These are phyloP conservation scores for Warburgia ugandensis DNA, from an alignment of 164 flowering plant genomes.

Conservation along the genomic window DNA sequence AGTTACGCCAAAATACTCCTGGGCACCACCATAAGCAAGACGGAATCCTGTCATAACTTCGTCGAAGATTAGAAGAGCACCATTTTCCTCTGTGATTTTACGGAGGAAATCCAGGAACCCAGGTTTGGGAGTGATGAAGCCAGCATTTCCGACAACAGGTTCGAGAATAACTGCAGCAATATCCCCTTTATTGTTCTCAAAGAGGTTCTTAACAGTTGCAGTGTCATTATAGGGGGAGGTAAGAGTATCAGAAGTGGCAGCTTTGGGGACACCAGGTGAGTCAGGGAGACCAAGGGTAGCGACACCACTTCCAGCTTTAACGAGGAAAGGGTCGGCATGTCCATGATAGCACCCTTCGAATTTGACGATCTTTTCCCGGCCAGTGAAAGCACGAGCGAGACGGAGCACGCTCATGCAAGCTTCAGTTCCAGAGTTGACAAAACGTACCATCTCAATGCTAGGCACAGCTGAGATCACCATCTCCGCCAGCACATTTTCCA, in stretches of 20 bases:
- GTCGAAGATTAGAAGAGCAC: slow-evolving; percentile 74
- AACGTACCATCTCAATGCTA: slow-evolving; percentile 92
- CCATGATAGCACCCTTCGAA: slow-evolving; percentile 99
- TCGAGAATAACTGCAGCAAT: slow-evolving; percentile 84
- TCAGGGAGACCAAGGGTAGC: slow-evolving; percentile 96
- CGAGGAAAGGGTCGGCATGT: slow-evolving; percentile 94
- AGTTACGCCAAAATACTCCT: slow-evolving; percentile 77
- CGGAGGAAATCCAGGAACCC: slow-evolving; percentile 57
- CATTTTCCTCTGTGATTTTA: slow-evolving; percentile 59
- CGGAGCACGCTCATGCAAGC: slow-evolving; percentile 96
- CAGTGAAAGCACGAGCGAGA: slow-evolving; percentile 81
- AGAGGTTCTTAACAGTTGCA: slow-evolving; percentile 50
- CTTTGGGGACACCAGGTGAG: slow-evolving; percentile 91
- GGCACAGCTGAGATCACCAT: slow-evolving; percentile 93
- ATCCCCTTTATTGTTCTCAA: slow-evolving; percentile 59
- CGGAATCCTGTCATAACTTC: slow-evolving; percentile 99
- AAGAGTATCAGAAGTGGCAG: slow-evolving; percentile 66
- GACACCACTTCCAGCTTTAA: slow-evolving; percentile 96
- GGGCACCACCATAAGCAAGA: slow-evolving; percentile 88
- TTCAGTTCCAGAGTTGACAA: slow-evolving; percentile 97
- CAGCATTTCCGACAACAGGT: slow-evolving; percentile 93
- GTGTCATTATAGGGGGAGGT: slow-evolving; percentile 77
- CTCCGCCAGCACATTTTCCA: slow-evolving; percentile 79
- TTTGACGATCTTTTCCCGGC: slow-evolving; percentile 56
- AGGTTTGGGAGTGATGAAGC: slow-evolving; percentile 68